A percentile compares a stretch with the other conserved stretches of the same genome.
phyloP scores from a whole-genome alignment of 208 protist genomes.

The Crithidia sp. region DNA sequence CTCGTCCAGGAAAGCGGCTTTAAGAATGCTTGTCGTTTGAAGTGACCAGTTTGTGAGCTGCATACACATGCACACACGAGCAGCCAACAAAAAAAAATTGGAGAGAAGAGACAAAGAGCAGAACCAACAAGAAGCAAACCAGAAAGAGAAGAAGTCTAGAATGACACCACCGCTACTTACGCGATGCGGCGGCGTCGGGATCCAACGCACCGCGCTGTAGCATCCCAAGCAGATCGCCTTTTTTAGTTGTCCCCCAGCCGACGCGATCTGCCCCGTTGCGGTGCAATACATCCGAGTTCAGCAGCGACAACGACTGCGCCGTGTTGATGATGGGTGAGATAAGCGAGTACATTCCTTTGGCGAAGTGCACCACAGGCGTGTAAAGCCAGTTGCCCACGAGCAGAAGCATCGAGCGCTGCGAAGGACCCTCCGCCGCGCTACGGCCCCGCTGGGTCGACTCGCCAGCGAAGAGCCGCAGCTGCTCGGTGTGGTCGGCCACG shows the following conservation, averaged over 20 bases:
- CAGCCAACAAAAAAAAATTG: background rate
- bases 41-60: too few relatives aligned
- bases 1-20: too few relatives aligned
- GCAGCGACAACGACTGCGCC: slow-evolving; percentile 76
- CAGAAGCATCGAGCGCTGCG: slow-evolving; percentile 50
- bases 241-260: slow-evolving; percentile 41
- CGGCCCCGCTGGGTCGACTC: slow-evolving; percentile 60
- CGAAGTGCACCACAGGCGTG: slow-evolving; percentile 80
- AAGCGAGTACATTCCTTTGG: slow-evolving; percentile 83
- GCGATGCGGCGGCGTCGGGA: slow-evolving; percentile 30
- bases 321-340: slow-evolving; percentile 79
- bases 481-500: slow-evolving; percentile 85
- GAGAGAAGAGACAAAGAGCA: slow-evolving; percentile 1
- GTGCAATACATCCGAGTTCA: slow-evolving; percentile 80
- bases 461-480: slow-evolving; percentile 82
- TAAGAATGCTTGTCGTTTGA: too few relatives aligned
- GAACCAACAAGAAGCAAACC: background rate
- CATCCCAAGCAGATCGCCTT: slow-evolving; percentile 67
- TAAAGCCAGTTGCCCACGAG: slow-evolving; percentile 84
- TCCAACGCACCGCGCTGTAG: slow-evolving; percentile 75
- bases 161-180: slow-evolving; percentile 10
- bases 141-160: background rate
- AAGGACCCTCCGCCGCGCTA: background rate
- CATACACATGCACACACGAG: background rate
- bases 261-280: slow-evolving; percentile 47